phyloP scores from a whole-genome alignment of 768 basidiomycete genomes.

The Lactifluus hygrophoroides region DNA sequence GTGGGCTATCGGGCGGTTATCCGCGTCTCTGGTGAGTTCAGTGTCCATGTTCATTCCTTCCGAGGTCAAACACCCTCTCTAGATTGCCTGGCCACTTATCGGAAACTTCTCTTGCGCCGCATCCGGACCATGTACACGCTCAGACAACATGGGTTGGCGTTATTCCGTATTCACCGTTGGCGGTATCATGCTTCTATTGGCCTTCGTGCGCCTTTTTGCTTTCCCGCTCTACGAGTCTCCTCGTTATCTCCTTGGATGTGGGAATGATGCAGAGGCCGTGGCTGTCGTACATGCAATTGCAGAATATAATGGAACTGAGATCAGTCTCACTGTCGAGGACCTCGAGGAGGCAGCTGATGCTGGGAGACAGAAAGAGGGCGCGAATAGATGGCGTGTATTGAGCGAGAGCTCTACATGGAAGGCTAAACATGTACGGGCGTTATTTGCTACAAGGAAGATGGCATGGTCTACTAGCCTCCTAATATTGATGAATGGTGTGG shows the following conservation, averaged over 20 bases:
- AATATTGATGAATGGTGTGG: conserved; percentile 39
- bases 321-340: conserved; percentile 37
- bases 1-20: conserved; percentile 50
- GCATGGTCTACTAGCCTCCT: conserved; percentile 59
- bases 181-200: conserved; percentile 43
- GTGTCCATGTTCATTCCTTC: not conserved
- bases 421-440: conserved; percentile 40
- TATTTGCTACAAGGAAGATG: conserved; percentile 57
- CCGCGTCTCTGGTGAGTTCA: conserved; percentile 36
- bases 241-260: too few species aligned
- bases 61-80: not conserved
- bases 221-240: conserved; percentile 51
- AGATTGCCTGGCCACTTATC: too few species aligned
- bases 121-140: conserved; percentile 30
- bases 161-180: conserved; percentile 49
- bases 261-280: conserved; percentile 44
- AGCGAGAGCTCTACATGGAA: conserved; percentile 37
- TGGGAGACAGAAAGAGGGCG: conserved; percentile 11
- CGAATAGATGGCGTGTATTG: conserved; percentile 22
- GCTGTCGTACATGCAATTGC: conserved; percentile 42
- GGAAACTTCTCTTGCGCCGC: conserved; percentile 43
- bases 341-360: conserved; percentile 29
- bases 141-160: conserved; percentile 57
- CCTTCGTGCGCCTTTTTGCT: conserved; percentile 42
- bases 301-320: conserved; percentile 38